Base-by-base conservation (phyloP, 208 protist species). In the Leishmania arabica region DNA sequence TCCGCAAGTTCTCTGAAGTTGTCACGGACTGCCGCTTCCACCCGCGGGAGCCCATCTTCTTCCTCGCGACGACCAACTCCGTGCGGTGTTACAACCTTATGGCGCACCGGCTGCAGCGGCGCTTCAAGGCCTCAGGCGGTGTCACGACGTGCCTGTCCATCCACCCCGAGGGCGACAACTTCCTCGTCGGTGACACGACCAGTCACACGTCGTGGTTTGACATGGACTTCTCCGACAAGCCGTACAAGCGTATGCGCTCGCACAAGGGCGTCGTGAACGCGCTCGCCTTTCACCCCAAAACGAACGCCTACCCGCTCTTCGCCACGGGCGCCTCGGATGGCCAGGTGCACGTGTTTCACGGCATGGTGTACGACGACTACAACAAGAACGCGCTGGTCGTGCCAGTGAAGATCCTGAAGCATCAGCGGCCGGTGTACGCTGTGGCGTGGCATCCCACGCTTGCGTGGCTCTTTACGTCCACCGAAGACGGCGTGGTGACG, bases 381-480 rank as follows among this genome's bases (percentile, higher is more conserved):
- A 90, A 98, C 74, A 98, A 99, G 85, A 99, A 99, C 80, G 95
- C 99, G 24, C 83, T 99, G 8, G 95, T 99, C 72, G 99, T 99
- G 56, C 99, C 99, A n/a, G 90, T 99, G 45, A 99, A 99, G 86
- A 98, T 99, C 64, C 86, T 99, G 60, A 95, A 97, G 76, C 98
- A 97, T 62, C 99, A 99, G 83, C 86, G 93, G 11, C 89, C 91
- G 69, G 97, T 95, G 86, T 99, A 84, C 87, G 91, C 95, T 54
- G 82, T 97, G 42, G 92, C 87, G 40, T 99, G 99, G 93, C 99
- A 99, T 82, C 99, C 99, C 27, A 98, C 89, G 47, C 98, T 99
- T 90, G 99, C 99, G 27, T 99, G 99, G 99, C 82, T 99, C 5
- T 99, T 99, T 85, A 99, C 97, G 47, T 94, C 97, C 13, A 99